Base-by-base conservation (phyloP, 305 asterid genomes). In the Fraxinus dipetala region DNA sequence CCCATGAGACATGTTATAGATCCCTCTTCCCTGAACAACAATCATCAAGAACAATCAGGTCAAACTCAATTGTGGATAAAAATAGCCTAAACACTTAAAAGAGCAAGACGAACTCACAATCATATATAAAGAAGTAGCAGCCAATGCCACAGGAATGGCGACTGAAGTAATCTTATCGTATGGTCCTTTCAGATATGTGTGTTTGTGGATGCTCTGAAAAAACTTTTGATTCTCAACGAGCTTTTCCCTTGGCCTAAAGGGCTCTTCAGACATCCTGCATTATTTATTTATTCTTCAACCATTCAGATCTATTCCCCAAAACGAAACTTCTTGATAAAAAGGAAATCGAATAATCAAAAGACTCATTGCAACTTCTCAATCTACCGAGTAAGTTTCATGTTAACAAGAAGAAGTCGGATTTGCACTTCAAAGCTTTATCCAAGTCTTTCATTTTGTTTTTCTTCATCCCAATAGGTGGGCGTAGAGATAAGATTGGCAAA, bases 241-340 rank as follows among this genome's bases (percentile, higher is more conserved):
- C 90, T 88, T 91, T 83, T 93, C 97, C 81, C 97, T 87, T 18
- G 97, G 96, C 85, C 94, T 86, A 82, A 93, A 93, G 76, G 97
- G 97, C 63, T 87, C 34, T 89, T 93, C 97, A 40, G 91, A 77
- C 97, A 93, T 91, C 91, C 98, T 93, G 91, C 89, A 85, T 30
- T 72, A 80, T 45, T 80, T 18, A 76, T 65, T 65, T 65, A 65
- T 65, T 65, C 13, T 65, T 8, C 32, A 28, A 65, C 35, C 13
- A 65, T 65, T 65, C n/a, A 26, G 51, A 32, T 38, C 30, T 22
- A 61, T 61, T 61, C 70, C n/a, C 5, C 4, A 43, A 43, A 10
- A 43, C 34, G 13, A 26, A 65, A 65, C 73, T 65, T 65, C 73
- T 26, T 10, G 14, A 7, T 0, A 61, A 61, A 59, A 61, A 2